Evolutionary conservation across 116 monocot genomes (phyloP).

Genomic region (Thalassia testudinum): DNA sequence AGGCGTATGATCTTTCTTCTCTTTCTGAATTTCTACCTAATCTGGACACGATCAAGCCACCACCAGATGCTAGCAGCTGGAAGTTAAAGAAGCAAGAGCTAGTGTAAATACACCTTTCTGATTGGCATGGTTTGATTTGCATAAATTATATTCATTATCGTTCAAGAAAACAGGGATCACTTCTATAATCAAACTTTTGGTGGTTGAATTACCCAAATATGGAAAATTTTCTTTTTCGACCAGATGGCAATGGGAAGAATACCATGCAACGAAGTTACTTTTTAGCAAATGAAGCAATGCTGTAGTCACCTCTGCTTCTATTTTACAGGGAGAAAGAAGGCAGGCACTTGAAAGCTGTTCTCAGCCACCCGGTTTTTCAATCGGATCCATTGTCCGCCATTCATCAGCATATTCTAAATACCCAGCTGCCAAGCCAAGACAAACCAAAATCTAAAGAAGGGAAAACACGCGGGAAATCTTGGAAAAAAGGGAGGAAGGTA

Average conservation of each 20-base stretch:
- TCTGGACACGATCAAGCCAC: background rate
- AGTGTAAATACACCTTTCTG: slow-evolving; percentile 20
- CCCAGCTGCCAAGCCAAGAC: slow-evolving; percentile 15
- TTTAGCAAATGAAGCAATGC: background rate
- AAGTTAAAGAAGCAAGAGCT: slow-evolving; percentile 4
- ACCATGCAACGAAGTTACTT: too few species aligned
- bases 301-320: background rate
- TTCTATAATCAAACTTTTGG: background rate
- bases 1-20: slow-evolving; percentile 56
- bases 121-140: background rate
- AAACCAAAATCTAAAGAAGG: background rate
- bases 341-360: slow-evolving; percentile 24
- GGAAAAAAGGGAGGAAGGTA: background rate
- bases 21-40: slow-evolving; percentile 51
- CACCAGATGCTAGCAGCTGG: too few species aligned
- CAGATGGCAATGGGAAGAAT: too few species aligned
- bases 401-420: slow-evolving; percentile 39
- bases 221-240: too few species aligned
- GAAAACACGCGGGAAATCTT: background rate
- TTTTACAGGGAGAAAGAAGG: slow-evolving; percentile 29
- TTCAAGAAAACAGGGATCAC: too few species aligned
- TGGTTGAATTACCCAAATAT: background rate
- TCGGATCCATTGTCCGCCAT: slow-evolving; percentile 42
- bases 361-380: slow-evolving; percentile 34
- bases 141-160: too few species aligned